A percentile compares a stretch with the other conserved stretches of the same genome.
These are phyloP conservation scores for Suhomyces panamericanus DNA, from an alignment of 1,139 yeast genomes.

Conservation along the genomic window DNA sequence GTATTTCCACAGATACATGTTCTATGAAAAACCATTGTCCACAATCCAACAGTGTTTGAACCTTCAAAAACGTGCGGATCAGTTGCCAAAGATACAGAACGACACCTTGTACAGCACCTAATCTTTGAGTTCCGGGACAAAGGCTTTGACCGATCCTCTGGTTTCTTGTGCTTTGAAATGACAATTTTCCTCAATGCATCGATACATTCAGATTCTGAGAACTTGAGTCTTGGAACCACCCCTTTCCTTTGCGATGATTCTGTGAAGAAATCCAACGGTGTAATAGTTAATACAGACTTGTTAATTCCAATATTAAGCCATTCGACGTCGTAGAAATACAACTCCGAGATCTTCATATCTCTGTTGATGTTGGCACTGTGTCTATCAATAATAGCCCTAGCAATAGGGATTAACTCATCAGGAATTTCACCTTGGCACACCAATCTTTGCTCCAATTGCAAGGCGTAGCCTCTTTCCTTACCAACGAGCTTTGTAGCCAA, in stretches of 20 bases:
- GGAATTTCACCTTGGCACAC: constrained; percentile 65
- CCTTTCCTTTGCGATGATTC: constrained; percentile 12
- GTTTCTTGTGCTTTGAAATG: constrained; percentile 13
- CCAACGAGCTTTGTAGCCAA: constrained; percentile 20
- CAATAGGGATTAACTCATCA: constrained; percentile 38
- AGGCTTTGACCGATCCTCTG: not conserved
- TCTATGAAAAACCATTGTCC: constrained; percentile 76
- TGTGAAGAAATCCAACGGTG: constrained; percentile 1
- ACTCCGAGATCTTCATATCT: constrained; percentile 45
- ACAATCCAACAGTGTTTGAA: constrained; percentile 46
- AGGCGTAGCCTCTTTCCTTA: constrained; percentile 34
- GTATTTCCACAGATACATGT: constrained; percentile 81
- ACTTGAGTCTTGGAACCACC: constrained; percentile 22
- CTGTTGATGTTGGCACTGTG: constrained; percentile 35
- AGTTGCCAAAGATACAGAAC: constrained; percentile 55
- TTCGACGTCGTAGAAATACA: constrained; percentile 66
- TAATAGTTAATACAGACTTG: constrained; percentile 7
- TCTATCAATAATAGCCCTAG: constrained; percentile 33
- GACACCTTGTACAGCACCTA: constrained; percentile 68
- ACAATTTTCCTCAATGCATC: constrained; percentile 50
- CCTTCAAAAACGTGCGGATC: constrained; percentile 46
- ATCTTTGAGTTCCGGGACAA: constrained; percentile 12
- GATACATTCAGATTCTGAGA: constrained; percentile 28
- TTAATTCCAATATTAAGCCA: constrained; percentile 62
- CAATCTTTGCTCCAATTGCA: constrained; percentile 62